Base-by-base conservation (phyloP, 2,329 filamentous ascomycete species). In the Colletotrichum filicis region DNA sequence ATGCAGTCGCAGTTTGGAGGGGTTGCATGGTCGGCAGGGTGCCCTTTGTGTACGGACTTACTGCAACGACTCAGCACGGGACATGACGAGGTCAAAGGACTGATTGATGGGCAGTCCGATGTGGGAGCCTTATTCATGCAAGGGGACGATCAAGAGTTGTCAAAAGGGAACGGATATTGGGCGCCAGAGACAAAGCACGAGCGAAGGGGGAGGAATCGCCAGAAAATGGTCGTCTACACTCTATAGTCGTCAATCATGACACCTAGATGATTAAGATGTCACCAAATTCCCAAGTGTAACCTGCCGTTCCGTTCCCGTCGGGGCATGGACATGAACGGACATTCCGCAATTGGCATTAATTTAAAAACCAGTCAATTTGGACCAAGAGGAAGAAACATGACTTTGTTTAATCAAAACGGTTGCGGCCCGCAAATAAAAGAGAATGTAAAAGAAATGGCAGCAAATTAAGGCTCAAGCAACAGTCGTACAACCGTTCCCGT, bases 91-190 rank as follows among this genome's bases (percentile, higher is more conserved):
- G 30, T 53, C 46, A 62, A 64, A 58, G 58, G 65, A 63, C 59
- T 46, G 60, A 57, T 52, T 64, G 35, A 42, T 68, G 57, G 56
- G 16, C 32, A 63, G 58, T 53, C 69, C 66, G 60, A 70, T 70
- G 60, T 52, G 55, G 58, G 66, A 61, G 70, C 46, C 56, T 55
- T 66, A 14, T 73, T 70, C 55, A 73, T 73, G 70, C 70, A 70
- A 73, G 66, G 66, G 60, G 59, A 66, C 56, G 60, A 73, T 61
- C 66, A 59, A 65, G 66, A 46, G 35, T 26, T 70, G 24, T 60
- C 70, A 55, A 56, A 70, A 11, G 52, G 66, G 66, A 61, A 66
- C 60, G 55, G 19, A 30, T 3, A 3, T 56, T 32, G 49, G 60
- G 49, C 66, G 35, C 68, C 57, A 37, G n/a, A 49, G 59, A 55